phyloP scores from a whole-genome alignment of 345 rosid species.

The Bruguiera gymnorhiza region DNA sequence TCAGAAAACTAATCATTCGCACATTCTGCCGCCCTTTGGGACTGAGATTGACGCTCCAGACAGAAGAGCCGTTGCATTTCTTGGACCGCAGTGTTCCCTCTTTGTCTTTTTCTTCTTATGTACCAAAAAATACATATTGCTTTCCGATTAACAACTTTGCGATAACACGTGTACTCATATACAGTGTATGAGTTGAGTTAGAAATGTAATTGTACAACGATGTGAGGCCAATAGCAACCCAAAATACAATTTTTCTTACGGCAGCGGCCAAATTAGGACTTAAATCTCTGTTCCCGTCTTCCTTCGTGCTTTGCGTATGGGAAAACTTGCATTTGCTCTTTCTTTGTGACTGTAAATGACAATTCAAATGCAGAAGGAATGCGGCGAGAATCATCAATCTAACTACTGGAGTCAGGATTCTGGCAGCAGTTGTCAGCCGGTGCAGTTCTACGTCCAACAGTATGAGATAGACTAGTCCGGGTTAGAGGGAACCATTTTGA shows the following conservation, averaged over 20 bases:
- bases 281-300: not conserved
- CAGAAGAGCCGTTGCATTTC: too few relatives aligned
- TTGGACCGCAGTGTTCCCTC: too few relatives aligned
- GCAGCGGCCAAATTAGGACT: not conserved
- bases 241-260: not conserved
- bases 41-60: too few relatives aligned
- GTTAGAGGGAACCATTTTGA: constrained; percentile 6
- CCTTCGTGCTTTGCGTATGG: not conserved
- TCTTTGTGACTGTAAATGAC: not conserved
- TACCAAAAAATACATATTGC: too few relatives aligned
- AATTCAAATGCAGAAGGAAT: not conserved
- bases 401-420: not conserved
- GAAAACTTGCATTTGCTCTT: not conserved
- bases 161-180: not conserved
- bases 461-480: not conserved
- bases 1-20: too few relatives aligned
- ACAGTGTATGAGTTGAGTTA: constrained; percentile 2
- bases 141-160: not conserved
- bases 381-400: not conserved
- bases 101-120: too few relatives aligned
- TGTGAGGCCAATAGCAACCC: not conserved
- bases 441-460: not conserved
- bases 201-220: constrained; percentile 4
- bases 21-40: too few relatives aligned
- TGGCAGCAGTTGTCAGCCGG: not conserved